A percentile compares a stretch with the other conserved stretches of the same genome.
Conservation (phyloP, 495 filamentous ascomycete genomes). For the Penicillium desertorum region DNA sequence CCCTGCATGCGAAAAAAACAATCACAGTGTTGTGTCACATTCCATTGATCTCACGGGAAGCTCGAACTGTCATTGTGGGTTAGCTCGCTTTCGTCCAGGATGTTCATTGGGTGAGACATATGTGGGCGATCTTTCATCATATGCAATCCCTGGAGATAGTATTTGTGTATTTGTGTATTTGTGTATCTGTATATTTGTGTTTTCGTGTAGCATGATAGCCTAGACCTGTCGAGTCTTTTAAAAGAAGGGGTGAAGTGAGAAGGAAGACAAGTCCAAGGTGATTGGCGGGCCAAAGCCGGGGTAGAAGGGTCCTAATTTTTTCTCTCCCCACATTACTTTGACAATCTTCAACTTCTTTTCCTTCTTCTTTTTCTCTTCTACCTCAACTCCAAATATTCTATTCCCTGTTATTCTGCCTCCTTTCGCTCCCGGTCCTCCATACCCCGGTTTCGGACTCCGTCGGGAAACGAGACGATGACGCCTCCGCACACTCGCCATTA, state of each 20-base stretch:
- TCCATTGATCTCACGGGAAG: neutral
- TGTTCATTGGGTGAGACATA: neutral
- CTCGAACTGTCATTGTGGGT: neutral
- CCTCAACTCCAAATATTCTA: neutral
- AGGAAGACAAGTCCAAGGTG: too few relatives aligned
- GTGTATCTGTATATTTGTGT: too few relatives aligned
- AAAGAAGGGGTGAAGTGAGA: too few relatives aligned
- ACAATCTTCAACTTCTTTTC: neutral
- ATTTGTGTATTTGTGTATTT: too few relatives aligned
- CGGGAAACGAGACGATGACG: conserved; percentile 5
- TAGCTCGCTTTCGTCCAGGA: neutral
- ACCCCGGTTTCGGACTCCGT: neutral
- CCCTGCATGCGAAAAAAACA: too few relatives aligned
- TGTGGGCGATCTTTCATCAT: neutral
- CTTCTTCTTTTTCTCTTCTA: neutral
- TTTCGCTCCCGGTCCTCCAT: neutral
- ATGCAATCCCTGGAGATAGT: neutral
- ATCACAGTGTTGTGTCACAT: neutral
- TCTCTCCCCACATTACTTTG: neutral
- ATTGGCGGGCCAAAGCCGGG: neutral
- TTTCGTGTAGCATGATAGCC: too few relatives aligned
- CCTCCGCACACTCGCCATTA: neutral
- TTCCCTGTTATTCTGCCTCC: neutral
- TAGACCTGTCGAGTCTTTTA: too few relatives aligned
- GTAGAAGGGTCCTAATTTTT: neutral